These are phyloP conservation scores for Paecilomyces formosus DNA, from an alignment of 2,329 filamentous ascomycete species.

Conservation along the genomic window DNA sequence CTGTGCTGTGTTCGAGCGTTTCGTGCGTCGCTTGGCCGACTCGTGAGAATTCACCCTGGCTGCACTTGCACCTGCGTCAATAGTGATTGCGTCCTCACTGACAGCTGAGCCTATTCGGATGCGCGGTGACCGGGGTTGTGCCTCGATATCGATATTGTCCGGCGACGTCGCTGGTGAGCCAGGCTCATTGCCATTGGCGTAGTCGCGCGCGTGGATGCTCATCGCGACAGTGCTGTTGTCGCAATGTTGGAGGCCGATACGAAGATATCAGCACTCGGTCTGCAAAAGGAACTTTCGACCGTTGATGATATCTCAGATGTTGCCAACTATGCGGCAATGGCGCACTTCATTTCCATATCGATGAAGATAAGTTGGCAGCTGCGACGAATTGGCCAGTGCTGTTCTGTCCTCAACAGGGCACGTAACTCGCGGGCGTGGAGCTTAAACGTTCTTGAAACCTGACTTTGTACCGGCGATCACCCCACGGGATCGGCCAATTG, in stretches of 20 bases:
- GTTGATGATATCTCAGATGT: background rate
- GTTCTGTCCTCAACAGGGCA: background rate
- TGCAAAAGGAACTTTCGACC: background rate
- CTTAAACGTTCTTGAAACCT: background rate
- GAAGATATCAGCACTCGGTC: background rate
- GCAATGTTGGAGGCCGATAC: background rate
- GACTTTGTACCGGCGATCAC: background rate
- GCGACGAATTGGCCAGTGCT: background rate
- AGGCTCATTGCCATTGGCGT: conserved; percentile 14
- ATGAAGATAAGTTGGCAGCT: background rate
- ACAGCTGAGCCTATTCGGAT: conserved; percentile 7
- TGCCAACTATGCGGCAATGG: background rate
- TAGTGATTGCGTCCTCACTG: conserved; percentile 11
- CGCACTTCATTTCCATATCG: background rate
- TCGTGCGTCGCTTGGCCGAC: conserved; percentile 24
- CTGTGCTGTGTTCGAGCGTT: conserved; percentile 33
- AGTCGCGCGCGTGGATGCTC: conserved; percentile 26
- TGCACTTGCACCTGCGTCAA: conserved; percentile 17
- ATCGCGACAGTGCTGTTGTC: conserved; percentile 12
- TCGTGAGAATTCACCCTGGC: conserved; percentile 23
- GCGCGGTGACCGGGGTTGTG: conserved; percentile 18
- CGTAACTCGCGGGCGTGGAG: background rate
- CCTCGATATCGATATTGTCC: conserved; percentile 28
- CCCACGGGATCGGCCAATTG: background rate
- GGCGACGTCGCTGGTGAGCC: conserved; percentile 11